Evolutionary conservation across 2,329 filamentous ascomycete genomes (phyloP).

Genomic region (Acrocalymma vagum): DNA sequence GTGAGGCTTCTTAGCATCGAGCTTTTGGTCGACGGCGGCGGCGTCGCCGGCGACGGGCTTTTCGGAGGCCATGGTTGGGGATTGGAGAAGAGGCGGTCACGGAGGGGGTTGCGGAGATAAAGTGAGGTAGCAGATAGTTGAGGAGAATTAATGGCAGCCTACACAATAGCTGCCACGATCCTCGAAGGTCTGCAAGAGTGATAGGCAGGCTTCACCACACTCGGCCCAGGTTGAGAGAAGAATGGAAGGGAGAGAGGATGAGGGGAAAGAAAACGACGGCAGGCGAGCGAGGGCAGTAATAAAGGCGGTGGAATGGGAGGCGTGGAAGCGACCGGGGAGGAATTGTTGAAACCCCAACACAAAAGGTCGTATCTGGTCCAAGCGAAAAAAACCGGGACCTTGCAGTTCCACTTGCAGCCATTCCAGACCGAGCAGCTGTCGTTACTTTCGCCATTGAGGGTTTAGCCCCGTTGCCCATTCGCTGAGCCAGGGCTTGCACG

Average conservation of each 20-base stretch:
- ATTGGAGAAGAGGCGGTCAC: constrained; percentile 7
- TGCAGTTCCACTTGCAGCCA: constrained; percentile 26
- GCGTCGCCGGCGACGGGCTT: constrained; percentile 58
- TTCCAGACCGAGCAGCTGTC: constrained; percentile 30
- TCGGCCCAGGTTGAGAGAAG: constrained; percentile 28
- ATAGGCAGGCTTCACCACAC: constrained; percentile 29
- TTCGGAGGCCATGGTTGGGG: constrained; percentile 58
- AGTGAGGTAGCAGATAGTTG: constrained; percentile 12
- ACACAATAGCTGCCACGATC: constrained; percentile 7
- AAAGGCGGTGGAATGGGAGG: constrained; percentile 34
- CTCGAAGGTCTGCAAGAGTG: constrained; percentile 25
- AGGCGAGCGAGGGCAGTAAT: constrained; percentile 24
- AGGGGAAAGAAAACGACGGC: constrained; percentile 15
- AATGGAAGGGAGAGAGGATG: constrained; percentile 21
- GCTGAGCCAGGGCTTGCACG: constrained; percentile 27
- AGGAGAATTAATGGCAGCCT: constrained; percentile 23
- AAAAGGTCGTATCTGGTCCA: constrained; percentile 21
- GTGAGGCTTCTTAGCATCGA: constrained; percentile 78
- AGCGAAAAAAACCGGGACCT: constrained; percentile 43
- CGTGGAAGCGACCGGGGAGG: constrained; percentile 16
- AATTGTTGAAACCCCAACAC: constrained; percentile 37
- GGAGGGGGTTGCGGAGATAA: constrained; percentile 20
- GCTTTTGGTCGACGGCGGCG: constrained; percentile 59
- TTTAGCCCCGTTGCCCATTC: constrained; percentile 30
- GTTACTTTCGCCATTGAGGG: constrained; percentile 26